These are phyloP conservation scores for Chlorella sorokiniana DNA, from an alignment of 139 green algal genomes.

Conservation along the genomic window DNA sequence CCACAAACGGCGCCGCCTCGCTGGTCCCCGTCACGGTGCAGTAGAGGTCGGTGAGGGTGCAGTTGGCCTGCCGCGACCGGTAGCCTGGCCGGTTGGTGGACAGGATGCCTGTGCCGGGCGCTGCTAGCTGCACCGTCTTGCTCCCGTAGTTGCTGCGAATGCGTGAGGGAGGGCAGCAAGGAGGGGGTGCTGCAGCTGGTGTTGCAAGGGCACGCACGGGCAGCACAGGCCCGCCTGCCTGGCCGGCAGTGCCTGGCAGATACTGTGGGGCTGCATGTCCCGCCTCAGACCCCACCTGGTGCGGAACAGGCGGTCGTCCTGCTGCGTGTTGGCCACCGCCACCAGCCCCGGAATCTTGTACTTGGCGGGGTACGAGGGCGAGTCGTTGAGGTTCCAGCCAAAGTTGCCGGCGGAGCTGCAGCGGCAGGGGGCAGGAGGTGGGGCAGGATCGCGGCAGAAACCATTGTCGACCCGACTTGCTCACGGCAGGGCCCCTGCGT, in stretches of 20 bases:
- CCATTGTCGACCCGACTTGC: too few species aligned
- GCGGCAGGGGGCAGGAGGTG: neutral
- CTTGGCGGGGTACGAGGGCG: neutral
- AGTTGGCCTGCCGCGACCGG: neutral
- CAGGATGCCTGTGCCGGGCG: neutral
- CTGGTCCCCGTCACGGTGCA: constrained; percentile 9
- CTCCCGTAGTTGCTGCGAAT: neutral
- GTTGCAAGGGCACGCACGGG: too few species aligned
- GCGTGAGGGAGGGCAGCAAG: neutral
- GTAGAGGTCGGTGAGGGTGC: neutral
- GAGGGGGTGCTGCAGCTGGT: too few species aligned
- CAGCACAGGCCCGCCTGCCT: too few species aligned
- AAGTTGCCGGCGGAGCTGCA: neutral
- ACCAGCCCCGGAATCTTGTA: neutral
- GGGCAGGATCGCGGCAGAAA: neutral
- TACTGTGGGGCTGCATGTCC: too few species aligned
- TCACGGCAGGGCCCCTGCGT: too few species aligned
- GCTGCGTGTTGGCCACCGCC: neutral
- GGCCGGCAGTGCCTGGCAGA: too few species aligned
- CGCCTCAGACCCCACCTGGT: neutral
- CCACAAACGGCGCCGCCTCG: constrained; percentile 27
- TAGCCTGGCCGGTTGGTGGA: neutral
- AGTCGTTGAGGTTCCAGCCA: neutral
- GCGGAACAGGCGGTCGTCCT: neutral
- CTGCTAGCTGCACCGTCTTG: neutral